Conservation (phyloP, 495 filamentous ascomycete genomes). For the Friedmanniomyces endolithicus region DNA sequence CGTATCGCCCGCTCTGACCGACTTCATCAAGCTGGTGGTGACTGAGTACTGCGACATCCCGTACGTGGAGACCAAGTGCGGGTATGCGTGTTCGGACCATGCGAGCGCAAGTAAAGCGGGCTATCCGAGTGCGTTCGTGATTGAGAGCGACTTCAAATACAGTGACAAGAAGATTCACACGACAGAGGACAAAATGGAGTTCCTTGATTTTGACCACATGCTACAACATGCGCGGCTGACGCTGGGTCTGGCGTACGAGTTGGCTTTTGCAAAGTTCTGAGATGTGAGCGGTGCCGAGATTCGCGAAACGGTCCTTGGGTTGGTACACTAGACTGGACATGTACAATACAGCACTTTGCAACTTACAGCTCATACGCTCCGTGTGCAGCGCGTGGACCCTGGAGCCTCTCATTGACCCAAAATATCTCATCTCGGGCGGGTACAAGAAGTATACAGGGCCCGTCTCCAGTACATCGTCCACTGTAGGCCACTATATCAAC, state of each 20-base stretch:
- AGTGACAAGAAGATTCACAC: slow-evolving; percentile 83
- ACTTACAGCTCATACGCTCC: no score
- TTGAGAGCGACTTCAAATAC: slow-evolving; percentile 77
- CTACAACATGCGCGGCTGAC: slow-evolving; percentile 90
- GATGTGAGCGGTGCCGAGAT: no score
- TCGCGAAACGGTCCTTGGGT: no score
- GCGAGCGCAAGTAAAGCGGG: slow-evolving; percentile 92
- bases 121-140: slow-evolving; percentile 91
- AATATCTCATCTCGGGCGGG: no score
- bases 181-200: slow-evolving; percentile 76
- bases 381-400: no score
- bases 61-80: slow-evolving; percentile 83
- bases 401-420: no score
- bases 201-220: slow-evolving; percentile 94
- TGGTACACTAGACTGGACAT: no score
- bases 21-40: slow-evolving; percentile 84
- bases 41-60: slow-evolving; percentile 84
- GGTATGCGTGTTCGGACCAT: slow-evolving; percentile 95
- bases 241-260: slow-evolving; percentile 76
- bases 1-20: slow-evolving; percentile 68
- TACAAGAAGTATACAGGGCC: no score
- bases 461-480: no score
- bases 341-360: no score
- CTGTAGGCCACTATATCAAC: no score
- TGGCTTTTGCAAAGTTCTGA: slow-evolving; percentile 54